Conservation (phyloP, 1,139 yeast species). For the Arxiozyma heterogenica region DNA sequence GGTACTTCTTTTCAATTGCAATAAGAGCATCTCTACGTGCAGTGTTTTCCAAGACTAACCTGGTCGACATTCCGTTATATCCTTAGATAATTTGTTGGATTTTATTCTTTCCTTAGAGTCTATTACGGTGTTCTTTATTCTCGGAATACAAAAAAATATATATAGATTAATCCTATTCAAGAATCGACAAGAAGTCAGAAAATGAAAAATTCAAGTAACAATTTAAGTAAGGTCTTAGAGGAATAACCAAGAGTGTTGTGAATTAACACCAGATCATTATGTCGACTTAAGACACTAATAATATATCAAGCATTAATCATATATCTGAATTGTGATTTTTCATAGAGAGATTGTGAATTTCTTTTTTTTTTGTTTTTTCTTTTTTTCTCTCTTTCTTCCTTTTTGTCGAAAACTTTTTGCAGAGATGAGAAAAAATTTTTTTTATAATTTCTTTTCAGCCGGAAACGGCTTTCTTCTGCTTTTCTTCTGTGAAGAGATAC, state of each 20-base stretch:
- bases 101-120: neutral
- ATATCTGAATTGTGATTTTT: no score
- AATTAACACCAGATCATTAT: no score
- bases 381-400: no score
- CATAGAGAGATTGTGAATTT: neutral
- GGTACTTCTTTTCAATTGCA: constrained; percentile 84
- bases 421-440: neutral
- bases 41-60: constrained; percentile 42
- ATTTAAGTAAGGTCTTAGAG: no score
- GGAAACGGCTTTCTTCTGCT: neutral
- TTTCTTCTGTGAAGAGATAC: neutral
- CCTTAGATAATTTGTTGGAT: neutral
- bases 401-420: neutral
- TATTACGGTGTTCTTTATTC: neutral
- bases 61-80: constrained; percentile 17
- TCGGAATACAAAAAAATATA: neutral
- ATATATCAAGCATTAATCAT: neutral
- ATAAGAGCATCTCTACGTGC: constrained; percentile 90
- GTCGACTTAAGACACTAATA: neutral
- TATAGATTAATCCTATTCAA: neutral
- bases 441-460: neutral
- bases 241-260: neutral
- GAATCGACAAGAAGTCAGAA: neutral
- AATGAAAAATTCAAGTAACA: neutral
- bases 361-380: neutral